These are phyloP conservation scores for Phytophthora palmivora DNA, from an alignment of 352 stramenopile genomes.

Conservation along the genomic window DNA sequence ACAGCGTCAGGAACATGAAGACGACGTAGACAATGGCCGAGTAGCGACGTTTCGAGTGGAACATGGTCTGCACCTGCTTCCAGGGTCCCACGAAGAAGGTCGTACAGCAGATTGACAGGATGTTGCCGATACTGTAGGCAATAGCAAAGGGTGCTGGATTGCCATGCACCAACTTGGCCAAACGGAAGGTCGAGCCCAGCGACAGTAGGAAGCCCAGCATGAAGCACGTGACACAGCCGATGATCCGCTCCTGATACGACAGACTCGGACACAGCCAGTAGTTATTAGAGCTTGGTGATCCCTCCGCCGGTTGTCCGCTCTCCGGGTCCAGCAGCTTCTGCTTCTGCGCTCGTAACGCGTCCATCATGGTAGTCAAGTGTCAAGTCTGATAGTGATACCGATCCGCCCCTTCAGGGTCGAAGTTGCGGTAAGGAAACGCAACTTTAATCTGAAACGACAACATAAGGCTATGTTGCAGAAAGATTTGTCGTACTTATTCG, in stretches of 20 bases:
- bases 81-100: constrained; percentile 89
- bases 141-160: constrained; percentile 86
- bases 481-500: constrained; percentile 4
- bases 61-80: constrained; percentile 88
- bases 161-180: constrained; percentile 77
- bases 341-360: constrained; percentile 69
- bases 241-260: constrained; percentile 86
- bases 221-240: constrained; percentile 86
- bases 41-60: constrained; percentile 73
- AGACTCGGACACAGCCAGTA: constrained; percentile 70
- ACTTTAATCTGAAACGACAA: no score
- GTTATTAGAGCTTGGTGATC: constrained; percentile 31
- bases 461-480: no score
- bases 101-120: constrained; percentile 80
- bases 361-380: constrained; percentile 50
- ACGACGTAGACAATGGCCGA: constrained; percentile 78
- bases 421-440: constrained; percentile 8
- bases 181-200: constrained; percentile 81
- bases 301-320: constrained; percentile 43
- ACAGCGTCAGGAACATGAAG: constrained; percentile 82
- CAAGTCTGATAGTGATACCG: not conserved
- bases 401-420: constrained; percentile 2
- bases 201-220: constrained; percentile 83
- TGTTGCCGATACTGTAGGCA: constrained; percentile 87
- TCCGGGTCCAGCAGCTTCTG: constrained; percentile 87